Evolutionary conservation across 2,329 filamentous ascomycete species (phyloP), one percentile per base, ranked within the genome.

Genomic region (Herpomyces periplanetae): DNA sequence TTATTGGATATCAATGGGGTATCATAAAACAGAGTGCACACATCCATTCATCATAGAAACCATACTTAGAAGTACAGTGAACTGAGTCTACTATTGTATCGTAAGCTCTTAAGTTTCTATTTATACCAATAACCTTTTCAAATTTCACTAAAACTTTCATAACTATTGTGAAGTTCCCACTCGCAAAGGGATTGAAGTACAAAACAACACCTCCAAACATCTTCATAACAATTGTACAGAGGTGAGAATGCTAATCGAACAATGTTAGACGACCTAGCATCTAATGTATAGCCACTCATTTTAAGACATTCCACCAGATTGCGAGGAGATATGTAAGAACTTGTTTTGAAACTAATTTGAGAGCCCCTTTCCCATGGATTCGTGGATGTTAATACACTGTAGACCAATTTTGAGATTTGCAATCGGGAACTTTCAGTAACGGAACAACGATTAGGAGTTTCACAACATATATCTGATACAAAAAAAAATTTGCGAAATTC

Each of bases 181-280:
- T n/a, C n/a, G n/a, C n/a, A n/a, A n/a, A n/a, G n/a, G n/a, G n/a
- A n/a, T n/a, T n/a, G n/a, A n/a, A n/a, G n/a, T n/a, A n/a, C n/a
- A n/a, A n/a, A n/a, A n/a, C n/a, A n/a, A n/a, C n/a, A 66, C 8
- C 38, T 34, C 41, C 40, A 56, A 4, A 71, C 57, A 28, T 87
- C 71, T 23, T 47, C 44, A 33, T 65, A 84, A 0, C 51, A 55
- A 30, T 75, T 75, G 38, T 85, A 87, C 27, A 87, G 35, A 5
- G 71, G 69, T 16, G 64, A 61, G 1, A 73, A 71, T 2, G 71
- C 68, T 1, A 84, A 56, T 2, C 71, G 46, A 19, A 87, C 59
- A 8, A 87, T 71, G 32, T 73, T 59, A 1, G 73, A 71, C 35
- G 65, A 66, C 23, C 71, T 46, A 45, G 80, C 64, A 33, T 87